phyloP scores from a whole-genome alignment of 495 filamentous ascomycete genomes.

The Aspergillus wentii region DNA sequence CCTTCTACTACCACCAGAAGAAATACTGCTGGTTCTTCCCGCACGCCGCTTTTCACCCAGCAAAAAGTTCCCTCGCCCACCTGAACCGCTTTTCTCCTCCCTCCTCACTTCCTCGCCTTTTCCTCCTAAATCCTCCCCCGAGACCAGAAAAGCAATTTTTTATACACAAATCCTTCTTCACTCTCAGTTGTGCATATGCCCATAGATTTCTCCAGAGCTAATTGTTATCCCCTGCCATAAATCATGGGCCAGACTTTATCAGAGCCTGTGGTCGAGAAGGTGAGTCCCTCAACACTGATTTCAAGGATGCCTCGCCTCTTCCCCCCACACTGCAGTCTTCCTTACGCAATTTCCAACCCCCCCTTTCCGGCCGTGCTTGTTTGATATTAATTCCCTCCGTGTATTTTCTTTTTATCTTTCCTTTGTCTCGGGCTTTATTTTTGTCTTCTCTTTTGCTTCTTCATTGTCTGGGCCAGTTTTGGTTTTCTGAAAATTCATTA shows the following conservation, averaged over 20 bases:
- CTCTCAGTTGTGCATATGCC: no score
- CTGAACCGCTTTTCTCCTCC: constrained; percentile 13
- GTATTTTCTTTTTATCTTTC: constrained; percentile 5
- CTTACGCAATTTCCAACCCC: constrained; percentile 10
- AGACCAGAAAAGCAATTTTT: constrained; percentile 1
- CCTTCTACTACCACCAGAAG: no score
- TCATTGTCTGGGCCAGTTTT: no score
- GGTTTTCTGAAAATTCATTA: no score
- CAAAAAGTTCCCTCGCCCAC: constrained; percentile 13
- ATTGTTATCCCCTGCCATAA: constrained; percentile 11
- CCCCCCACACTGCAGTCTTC: constrained; percentile 27
- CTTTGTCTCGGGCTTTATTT: no score
- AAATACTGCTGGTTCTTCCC: constrained; percentile 8
- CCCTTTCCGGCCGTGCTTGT: no score
- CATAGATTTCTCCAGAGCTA: constrained; percentile 7
- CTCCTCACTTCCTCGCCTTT: constrained; percentile 5
- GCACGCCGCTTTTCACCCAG: constrained; percentile 21
- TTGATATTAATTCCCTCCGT: no score
- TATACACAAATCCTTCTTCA: no score
- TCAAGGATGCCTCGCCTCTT: constrained; percentile 9
- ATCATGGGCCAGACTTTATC: constrained; percentile 98
- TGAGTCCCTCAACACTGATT: constrained; percentile 41
- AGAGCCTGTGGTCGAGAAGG: constrained; percentile 98
- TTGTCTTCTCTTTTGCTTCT: no score
- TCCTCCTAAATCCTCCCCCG: constrained; percentile 1